A percentile compares a stretch with the other conserved stretches of the same genome.
phyloP scores from a whole-genome alignment of 2,329 filamentous ascomycete genomes.

The Alternaria atra region DNA sequence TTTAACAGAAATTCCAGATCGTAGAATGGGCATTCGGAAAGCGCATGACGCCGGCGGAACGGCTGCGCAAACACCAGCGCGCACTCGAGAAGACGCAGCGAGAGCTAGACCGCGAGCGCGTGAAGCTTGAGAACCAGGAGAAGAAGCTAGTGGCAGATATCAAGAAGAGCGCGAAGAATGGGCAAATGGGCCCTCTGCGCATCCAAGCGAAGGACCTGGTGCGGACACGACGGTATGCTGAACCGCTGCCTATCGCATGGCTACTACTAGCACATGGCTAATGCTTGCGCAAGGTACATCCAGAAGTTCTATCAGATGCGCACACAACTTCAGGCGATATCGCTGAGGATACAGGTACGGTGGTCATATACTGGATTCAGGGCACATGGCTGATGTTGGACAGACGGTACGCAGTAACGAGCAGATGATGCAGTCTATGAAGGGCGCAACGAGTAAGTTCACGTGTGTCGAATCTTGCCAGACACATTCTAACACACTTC shows the following conservation, averaged over 20 bases:
- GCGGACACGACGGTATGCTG: slow-evolving; percentile 76
- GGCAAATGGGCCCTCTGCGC: slow-evolving; percentile 97
- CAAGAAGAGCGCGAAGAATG: slow-evolving; percentile 97
- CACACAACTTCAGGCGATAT: slow-evolving; percentile 95
- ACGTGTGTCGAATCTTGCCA: neutral
- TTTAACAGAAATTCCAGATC: slow-evolving; percentile 57
- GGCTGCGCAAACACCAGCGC: slow-evolving; percentile 91
- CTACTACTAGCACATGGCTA: slow-evolving; percentile 9
- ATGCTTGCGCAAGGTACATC: slow-evolving; percentile 71
- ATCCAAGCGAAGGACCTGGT: slow-evolving; percentile 98
- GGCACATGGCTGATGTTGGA: slow-evolving; percentile 25
- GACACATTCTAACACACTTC: slow-evolving; percentile 23
- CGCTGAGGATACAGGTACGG: slow-evolving; percentile 85
- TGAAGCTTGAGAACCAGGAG: slow-evolving; percentile 98
- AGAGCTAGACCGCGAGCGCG: slow-evolving; percentile 91
- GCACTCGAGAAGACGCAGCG: slow-evolving; percentile 97
- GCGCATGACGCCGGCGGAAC: slow-evolving; percentile 96
- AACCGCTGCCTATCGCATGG: neutral
- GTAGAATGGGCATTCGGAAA: slow-evolving; percentile 99
- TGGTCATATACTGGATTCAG: neutral
- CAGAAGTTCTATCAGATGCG: slow-evolving; percentile 99
- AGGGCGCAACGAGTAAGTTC: slow-evolving; percentile 76
- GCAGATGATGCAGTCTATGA: slow-evolving; percentile 99
- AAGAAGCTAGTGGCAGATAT: slow-evolving; percentile 96
- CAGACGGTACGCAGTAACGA: slow-evolving; percentile 98